Evolutionary conservation across 2,329 filamentous ascomycete species (phyloP), one percentile per base, ranked within the genome.

Genomic region (Claviceps capensis): DNA sequence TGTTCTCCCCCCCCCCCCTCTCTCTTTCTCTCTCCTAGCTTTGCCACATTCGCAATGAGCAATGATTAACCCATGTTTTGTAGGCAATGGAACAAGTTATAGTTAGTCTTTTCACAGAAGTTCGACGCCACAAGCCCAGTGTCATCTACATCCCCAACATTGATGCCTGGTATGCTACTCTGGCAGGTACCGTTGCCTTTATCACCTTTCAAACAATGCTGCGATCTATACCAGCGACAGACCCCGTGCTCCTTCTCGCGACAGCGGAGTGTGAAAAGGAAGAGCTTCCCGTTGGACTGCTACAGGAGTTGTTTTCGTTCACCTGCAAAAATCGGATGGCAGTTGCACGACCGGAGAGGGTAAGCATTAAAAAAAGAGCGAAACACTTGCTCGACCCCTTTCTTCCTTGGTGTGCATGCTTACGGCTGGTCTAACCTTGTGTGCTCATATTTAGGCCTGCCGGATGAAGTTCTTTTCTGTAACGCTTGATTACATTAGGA

Each of bases 71-170:
- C 65, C 54, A 65, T 58, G 13, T 13, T n/a, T 34, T 37, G 42
- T 54, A 81, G 72, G 82, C 87, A 1, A 78, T 86, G 16, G 93
- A 97, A 70, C 86, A 93, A 58, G 87, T 90, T 9, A 82, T 98
- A 56, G 88, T 95, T 13, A 84, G 90, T 58, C 75, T 95, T 7
- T 97, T 98, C 63, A 83, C 87, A 1, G 93, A 97, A 69, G 87
- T 95, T 40, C 88, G 91, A 66, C 83, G 90, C 40, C 89, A 96
- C 65, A 96, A 95, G 66, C 93, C 93, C 0, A 94, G 89, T 64
- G 88, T 97, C 40, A 93, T 98, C 49, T 97, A 90, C 67, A 86
- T 98, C 44, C 91, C 93, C 2, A 85, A 89, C 58, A 80, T 97
- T 48, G 86, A 95, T 58, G 78, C 84, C 7, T 98, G 93, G 93